Evolutionary conservation across 371 early-diverging fungal genomes (phyloP).

Genomic region (Actinomucor elegans): DNA sequence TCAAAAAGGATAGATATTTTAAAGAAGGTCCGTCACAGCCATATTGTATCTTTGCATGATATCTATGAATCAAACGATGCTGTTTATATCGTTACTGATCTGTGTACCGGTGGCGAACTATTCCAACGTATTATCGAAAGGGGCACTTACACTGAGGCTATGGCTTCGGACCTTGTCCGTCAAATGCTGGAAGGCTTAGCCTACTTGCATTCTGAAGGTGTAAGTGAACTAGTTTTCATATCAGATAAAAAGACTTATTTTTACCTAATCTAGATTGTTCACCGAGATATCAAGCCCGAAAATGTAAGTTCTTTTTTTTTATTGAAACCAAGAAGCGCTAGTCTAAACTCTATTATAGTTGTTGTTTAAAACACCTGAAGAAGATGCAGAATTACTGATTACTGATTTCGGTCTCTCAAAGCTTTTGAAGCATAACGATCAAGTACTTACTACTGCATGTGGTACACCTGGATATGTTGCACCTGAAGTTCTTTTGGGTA

Average conservation of each 20-base stretch:
- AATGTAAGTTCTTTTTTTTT: conserved; percentile 39
- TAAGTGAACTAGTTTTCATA: conserved; percentile 9
- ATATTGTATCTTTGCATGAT: conserved; percentile 78
- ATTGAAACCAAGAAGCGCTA: too few species aligned
- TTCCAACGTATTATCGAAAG: conserved; percentile 76
- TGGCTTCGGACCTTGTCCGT: conserved; percentile 60
- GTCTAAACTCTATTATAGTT: conserved; percentile 36
- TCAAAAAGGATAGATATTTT: conserved; percentile 66
- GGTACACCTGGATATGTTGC: conserved; percentile 89
- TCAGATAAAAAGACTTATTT: background rate
- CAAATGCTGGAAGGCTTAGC: conserved; percentile 79
- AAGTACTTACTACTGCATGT: conserved; percentile 71
- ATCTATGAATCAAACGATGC: conserved; percentile 74
- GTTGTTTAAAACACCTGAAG: conserved; percentile 53
- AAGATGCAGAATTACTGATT: conserved; percentile 58
- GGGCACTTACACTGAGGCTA: conserved; percentile 73
- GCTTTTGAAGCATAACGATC: conserved; percentile 60
- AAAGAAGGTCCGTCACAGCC: conserved; percentile 70
- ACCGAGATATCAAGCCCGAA: conserved; percentile 86
- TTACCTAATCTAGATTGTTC: conserved; percentile 58
- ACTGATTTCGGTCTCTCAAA: conserved; percentile 84
- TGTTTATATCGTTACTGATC: conserved; percentile 80
- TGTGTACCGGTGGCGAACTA: conserved; percentile 84
- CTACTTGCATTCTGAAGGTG: conserved; percentile 71
- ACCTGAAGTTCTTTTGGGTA: conserved; percentile 76